Base-by-base conservation (phyloP, 192 early-diverging fungal species). In the Neocallimastix lanati region DNA sequence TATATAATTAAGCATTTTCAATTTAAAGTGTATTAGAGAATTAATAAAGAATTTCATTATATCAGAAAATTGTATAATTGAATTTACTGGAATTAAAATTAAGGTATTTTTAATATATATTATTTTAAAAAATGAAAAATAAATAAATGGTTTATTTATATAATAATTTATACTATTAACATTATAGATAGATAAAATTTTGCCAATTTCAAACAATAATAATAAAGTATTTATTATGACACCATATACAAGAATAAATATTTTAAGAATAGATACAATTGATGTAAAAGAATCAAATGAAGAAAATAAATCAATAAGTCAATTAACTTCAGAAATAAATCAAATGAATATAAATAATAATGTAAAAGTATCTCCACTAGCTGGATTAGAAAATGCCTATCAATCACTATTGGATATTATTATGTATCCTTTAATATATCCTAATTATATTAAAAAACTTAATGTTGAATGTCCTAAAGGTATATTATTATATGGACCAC, bases 401-500 rank as follows among this genome's bases (percentile, higher is more conserved):
- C 85, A 91, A 79, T 84, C 89, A 28, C 86, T 97, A 4, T 81
- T 92, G 2, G 95, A 96, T 38, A 87, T 96, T 0, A 86, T 96
- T 11, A 88, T 89, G 50, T 92, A 92, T 78, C 96, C 95, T 0
- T 83, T 96, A 14, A 67, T 88, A 28, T 91, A 95, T 81, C 82
- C 86, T 1, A 82, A 88, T 18, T 82, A 91, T 40, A 90, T 95
- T 50, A 77, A 82, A 76, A 83, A 83, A 76, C 82, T 98, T 9
- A 84, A 88, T 38, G 90, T 96, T 29, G 93, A 96, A 50, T 91
- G 89, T 77, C 96, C 95, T 21, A 93, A 93, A 82, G 92, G 88
- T 80, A 28, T 97, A 13, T 85, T 99, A 13, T 82, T 99, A 0
- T 93, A 96, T 82, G 97, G 97, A 2, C 94, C 95, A 13, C 95